Evolutionary conservation across 2,329 filamentous ascomycete genomes (phyloP), one percentile per base, ranked within the genome.

Genomic region (Cercospora janseana): DNA sequence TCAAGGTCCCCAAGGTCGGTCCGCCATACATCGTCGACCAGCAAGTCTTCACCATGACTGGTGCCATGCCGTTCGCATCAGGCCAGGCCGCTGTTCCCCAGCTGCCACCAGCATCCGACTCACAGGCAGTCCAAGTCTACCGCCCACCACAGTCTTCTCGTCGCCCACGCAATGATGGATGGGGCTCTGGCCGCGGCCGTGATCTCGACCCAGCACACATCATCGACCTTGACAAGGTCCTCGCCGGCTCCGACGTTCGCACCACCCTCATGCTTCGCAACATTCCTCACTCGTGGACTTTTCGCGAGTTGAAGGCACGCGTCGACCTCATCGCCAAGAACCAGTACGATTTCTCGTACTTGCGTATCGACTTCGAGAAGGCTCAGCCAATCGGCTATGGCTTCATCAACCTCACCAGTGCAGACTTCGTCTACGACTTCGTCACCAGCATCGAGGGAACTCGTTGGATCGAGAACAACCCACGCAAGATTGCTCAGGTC

Each of bases 261-360:
- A 76, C 74, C 2, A 77, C 74, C 0, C 47, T 97, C 58, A 96
- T 97, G 92, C 71, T 96, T 24, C 85, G 92, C 29, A 96, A 97
- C 67, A 92, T 96, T 37, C 92, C 92, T 1, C 95, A 95, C 72
- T 89, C 91, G 62, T 84, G 95, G 49, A 82, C 89, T 61, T 82
- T 75, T 56, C 64, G 49, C 7, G 56, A 67, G 12, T 72, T 96
- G 12, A 94, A 94, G 74, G 71, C 76, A 0, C 84, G 94, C 49
- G 77, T 97, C 10, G 88, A 96, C 63, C 77, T 85, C 56, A 86
- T 83, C 12, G 88, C 84, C 67, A 82, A 79, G 70, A 90, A 89
- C 23, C 85, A 86, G 55, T 97, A 94, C 67, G 91, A 97, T 66
- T 97, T 97, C 69, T 83, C 95, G 76, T 98, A 98, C 67, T 73